These are phyloP conservation scores for Nothomitra cinnamomea DNA, from an alignment of 2,329 filamentous ascomycete species.

Conservation along the genomic window DNA sequence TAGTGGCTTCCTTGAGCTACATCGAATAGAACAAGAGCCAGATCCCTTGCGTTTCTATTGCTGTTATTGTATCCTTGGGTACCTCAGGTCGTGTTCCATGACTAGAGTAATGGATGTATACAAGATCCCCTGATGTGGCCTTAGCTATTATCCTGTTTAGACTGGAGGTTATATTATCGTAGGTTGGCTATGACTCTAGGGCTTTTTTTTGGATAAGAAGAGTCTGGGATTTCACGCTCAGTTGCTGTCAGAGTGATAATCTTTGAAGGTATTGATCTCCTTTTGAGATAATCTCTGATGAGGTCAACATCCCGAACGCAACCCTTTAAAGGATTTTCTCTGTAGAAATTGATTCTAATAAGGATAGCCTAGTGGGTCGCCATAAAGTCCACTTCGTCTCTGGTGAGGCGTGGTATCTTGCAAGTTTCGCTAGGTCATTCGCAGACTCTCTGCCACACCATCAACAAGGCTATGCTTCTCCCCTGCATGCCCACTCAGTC, in stretches of 20 bases:
- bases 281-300: not conserved
- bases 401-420: too few species aligned
- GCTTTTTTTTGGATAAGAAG: not conserved
- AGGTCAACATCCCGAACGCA: not conserved
- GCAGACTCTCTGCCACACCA: not conserved
- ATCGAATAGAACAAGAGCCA: not conserved
- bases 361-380: not conserved
- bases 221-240: not conserved
- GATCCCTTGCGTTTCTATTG: not conserved
- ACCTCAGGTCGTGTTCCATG: constrained; percentile 4
- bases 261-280: not conserved
- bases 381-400: not conserved
- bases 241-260: not conserved
- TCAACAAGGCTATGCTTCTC: not conserved
- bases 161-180: constrained; percentile 9
- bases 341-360: not conserved
- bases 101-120: constrained; percentile 15
- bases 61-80: too few species aligned
- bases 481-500: not conserved
- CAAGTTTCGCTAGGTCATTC: too few species aligned
- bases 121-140: constrained; percentile 8
- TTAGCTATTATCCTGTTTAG: constrained; percentile 7
- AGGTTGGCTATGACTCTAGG: constrained; percentile 8
- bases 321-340: not conserved
- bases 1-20: not conserved